These are phyloP conservation scores for Daldinia eschscholtzii DNA, from an alignment of 2,329 filamentous ascomycete species.

Conservation along the genomic window DNA sequence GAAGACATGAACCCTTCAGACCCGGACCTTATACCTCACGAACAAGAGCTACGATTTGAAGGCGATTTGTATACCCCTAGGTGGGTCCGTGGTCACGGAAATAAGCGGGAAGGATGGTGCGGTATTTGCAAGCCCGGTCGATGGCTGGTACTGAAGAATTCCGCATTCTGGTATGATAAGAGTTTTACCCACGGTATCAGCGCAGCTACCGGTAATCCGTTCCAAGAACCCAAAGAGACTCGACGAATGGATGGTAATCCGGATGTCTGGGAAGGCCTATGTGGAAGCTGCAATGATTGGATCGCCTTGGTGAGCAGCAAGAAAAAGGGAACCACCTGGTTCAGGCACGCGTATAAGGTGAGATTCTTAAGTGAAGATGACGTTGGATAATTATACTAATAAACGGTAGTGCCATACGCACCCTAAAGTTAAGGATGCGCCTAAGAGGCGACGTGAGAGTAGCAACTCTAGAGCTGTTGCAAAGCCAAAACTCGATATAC, in stretches of 20 bases:
- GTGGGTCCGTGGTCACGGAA: conserved; percentile 88
- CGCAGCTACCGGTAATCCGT: conserved; percentile 81
- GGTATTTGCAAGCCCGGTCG: conserved; percentile 87
- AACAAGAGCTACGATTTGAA: conserved; percentile 82
- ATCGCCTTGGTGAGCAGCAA: conserved; percentile 85
- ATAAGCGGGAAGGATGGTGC: conserved; percentile 91
- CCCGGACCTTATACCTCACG: conserved; percentile 79
- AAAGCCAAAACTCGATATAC: conserved; percentile 63
- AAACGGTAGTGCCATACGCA: conserved; percentile 74
- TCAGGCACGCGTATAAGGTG: conserved; percentile 89
- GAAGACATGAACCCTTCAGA: conserved; percentile 86
- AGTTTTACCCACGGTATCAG: conserved; percentile 90
- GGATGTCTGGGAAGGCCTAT: conserved; percentile 85
- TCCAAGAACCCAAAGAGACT: conserved; percentile 81
- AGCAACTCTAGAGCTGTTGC: conserved; percentile 62
- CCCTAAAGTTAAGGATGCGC: conserved; percentile 77
- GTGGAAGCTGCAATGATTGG: conserved; percentile 83
- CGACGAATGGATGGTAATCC: conserved; percentile 83
- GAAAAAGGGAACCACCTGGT: conserved; percentile 94
- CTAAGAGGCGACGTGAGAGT: conserved; percentile 75
- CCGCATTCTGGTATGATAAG: conserved; percentile 94
- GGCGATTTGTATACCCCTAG: conserved; percentile 86
- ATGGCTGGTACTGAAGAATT: conserved; percentile 91
- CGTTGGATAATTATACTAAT: conserved; percentile 36
- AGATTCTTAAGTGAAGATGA: conserved; percentile 5